Percentiles rank a stretch among this genome's conserved stretches.
phyloP scores from a whole-genome alignment of 2,329 filamentous ascomycete species.

The Sarocladium brachiariae region DNA sequence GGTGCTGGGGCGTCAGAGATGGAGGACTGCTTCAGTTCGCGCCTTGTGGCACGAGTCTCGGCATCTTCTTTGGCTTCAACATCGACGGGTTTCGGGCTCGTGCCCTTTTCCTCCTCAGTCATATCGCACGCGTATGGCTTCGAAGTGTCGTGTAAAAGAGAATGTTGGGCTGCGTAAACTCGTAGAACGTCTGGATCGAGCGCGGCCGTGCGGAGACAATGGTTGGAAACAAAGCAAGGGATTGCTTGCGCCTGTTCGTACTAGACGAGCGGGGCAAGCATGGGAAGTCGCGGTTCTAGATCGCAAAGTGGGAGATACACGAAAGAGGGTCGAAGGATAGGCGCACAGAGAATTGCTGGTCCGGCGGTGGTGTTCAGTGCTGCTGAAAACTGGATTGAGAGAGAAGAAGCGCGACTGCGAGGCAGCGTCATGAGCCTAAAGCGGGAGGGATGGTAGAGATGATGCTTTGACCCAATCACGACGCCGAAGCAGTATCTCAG shows the following conservation, averaged over 20 bases:
- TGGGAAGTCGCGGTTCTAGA: neutral
- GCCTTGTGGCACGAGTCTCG: constrained; percentile 55
- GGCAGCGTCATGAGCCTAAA: constrained; percentile 5
- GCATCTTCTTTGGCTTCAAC: constrained; percentile 48
- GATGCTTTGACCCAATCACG: neutral
- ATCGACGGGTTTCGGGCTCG: constrained; percentile 31
- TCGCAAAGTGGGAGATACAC: neutral
- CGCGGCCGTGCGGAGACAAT: neutral
- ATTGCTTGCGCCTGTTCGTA: neutral
- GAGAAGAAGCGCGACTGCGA: constrained; percentile 1
- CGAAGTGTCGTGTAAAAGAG: neutral
- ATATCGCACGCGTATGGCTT: neutral
- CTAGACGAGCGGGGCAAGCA: neutral
- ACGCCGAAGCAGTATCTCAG: constrained; percentile 2
- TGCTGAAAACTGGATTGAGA: neutral
- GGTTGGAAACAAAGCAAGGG: neutral
- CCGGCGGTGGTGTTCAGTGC: neutral
- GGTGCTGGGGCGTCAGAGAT: constrained; percentile 42
- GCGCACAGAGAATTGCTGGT: neutral
- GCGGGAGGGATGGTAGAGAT: neutral
- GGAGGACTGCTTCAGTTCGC: constrained; percentile 57
- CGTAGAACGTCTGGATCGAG: neutral
- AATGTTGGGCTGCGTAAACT: neutral
- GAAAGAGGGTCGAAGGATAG: neutral
- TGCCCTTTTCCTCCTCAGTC: constrained; percentile 17